These are phyloP conservation scores for Pseudoneurospora amorphoporcata DNA, from an alignment of 495 filamentous ascomycete genomes.

Conservation along the genomic window DNA sequence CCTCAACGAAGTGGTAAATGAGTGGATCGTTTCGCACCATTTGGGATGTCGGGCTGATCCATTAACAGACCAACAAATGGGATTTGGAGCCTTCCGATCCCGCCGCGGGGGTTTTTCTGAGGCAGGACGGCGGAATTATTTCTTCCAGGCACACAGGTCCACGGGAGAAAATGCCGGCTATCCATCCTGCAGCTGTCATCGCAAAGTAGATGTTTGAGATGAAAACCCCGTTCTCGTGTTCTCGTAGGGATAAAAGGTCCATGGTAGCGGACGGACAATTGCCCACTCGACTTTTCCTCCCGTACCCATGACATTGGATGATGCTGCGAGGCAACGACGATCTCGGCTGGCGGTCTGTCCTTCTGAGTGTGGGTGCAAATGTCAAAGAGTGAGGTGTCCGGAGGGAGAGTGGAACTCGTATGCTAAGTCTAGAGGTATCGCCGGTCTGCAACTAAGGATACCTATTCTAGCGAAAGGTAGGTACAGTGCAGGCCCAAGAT, in stretches of 20 bases:
- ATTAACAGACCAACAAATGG: not conserved
- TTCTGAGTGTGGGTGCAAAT: not conserved
- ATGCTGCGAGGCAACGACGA: not conserved
- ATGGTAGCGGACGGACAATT: not conserved
- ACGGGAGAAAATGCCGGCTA: not conserved
- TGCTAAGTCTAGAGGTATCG: not conserved
- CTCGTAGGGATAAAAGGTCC: not conserved
- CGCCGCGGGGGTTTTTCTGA: not conserved
- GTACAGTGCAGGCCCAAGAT: constrained; percentile 10
- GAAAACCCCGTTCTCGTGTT: not conserved
- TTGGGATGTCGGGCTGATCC: not conserved
- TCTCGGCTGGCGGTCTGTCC: not conserved
- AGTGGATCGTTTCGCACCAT: not conserved
- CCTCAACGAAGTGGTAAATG: not conserved
- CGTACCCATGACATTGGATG: not conserved
- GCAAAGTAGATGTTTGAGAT: not conserved
- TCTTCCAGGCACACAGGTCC: not conserved
- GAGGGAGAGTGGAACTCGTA: not conserved
- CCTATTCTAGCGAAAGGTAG: not conserved
- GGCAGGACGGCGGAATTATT: not conserved
- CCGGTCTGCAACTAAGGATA: not conserved
- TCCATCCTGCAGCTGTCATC: not conserved
- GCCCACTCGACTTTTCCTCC: not conserved
- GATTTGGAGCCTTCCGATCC: not conserved
- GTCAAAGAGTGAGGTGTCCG: not conserved